These are phyloP conservation scores for Fusarium temperatum DNA, from an alignment of 2,329 filamentous ascomycete genomes.

Conservation along the genomic window DNA sequence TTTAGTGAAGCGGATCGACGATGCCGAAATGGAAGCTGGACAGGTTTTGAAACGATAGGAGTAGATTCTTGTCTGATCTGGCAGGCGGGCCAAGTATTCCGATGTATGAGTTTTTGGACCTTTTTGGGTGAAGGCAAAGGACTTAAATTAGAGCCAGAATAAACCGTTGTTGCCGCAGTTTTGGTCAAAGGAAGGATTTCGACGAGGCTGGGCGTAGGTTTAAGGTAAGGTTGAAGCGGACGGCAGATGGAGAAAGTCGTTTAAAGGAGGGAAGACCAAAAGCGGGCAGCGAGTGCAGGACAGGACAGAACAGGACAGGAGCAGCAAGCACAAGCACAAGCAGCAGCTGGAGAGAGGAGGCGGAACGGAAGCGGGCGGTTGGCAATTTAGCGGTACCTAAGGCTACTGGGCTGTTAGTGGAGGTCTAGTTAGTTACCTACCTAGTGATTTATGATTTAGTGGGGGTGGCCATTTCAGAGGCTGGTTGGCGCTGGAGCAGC, in stretches of 20 bases:
- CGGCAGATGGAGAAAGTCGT: conserved; percentile 32
- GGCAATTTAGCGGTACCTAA: conserved; percentile 17
- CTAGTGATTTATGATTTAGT: not conserved
- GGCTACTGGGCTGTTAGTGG: not conserved
- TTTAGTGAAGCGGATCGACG: conserved; percentile 34
- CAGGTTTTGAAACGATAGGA: not conserved
- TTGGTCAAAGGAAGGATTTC: conserved; percentile 6
- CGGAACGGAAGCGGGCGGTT: conserved; percentile 27
- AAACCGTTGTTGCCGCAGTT: conserved; percentile 11
- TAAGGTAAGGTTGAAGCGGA: conserved; percentile 28
- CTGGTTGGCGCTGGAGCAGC: conserved; percentile 20
- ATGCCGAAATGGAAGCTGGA: conserved; percentile 12
- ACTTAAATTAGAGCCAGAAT: conserved; percentile 11
- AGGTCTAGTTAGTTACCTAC: not conserved
- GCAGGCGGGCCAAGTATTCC: conserved; percentile 31
- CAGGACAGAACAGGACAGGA: not conserved
- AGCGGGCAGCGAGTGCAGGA: not conserved
- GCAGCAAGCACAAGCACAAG: not conserved
- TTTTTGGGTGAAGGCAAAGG: not conserved
- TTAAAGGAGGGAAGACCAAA: conserved; percentile 30
- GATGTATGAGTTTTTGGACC: conserved; percentile 1
- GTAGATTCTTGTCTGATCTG: conserved; percentile 9
- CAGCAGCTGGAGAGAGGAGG: conserved; percentile 9
- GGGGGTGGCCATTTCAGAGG: conserved; percentile 16
- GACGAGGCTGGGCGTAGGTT: conserved; percentile 33